Evolutionary conservation across 2,329 filamentous ascomycete species (phyloP).

Genomic region (Claviceps cyperi): DNA sequence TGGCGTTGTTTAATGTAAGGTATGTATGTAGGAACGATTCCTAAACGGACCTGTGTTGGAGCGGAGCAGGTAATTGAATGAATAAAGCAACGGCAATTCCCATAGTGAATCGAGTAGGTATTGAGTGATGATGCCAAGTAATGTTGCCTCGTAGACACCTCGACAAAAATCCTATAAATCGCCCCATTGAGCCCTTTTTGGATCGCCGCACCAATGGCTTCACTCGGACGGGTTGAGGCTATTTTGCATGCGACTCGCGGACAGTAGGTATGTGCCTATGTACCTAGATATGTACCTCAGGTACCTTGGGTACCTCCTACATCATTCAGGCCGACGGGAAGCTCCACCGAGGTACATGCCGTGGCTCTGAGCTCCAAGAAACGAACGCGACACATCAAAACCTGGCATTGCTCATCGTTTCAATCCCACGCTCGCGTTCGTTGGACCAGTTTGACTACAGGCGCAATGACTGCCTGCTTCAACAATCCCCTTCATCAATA

Average conservation of each 20-base stretch:
- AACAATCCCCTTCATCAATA: background rate
- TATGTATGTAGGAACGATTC: constrained; percentile 1
- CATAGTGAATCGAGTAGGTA: too few relatives aligned
- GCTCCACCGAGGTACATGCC: background rate
- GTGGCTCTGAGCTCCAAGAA: background rate
- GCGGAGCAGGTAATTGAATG: background rate
- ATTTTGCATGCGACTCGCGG: too few relatives aligned
- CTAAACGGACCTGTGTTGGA: background rate
- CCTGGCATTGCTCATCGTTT: background rate
- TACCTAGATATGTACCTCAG: too few relatives aligned
- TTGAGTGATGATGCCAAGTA: too few relatives aligned
- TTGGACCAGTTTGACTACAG: background rate
- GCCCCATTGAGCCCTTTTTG: too few relatives aligned
- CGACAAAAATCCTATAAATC: too few relatives aligned
- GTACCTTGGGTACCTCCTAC: too few relatives aligned
- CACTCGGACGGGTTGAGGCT: background rate
- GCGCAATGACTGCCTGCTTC: background rate
- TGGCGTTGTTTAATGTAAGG: background rate
- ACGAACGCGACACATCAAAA: background rate
- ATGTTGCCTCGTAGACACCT: too few relatives aligned
- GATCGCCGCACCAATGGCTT: background rate
- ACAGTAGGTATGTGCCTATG: too few relatives aligned
- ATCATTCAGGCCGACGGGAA: background rate
- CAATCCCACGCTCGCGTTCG: too few relatives aligned
- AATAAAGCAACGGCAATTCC: too few relatives aligned